Evolutionary conservation across 1,139 yeast genomes (phyloP).

Genomic region (Eremothecium gossypii): DNA sequence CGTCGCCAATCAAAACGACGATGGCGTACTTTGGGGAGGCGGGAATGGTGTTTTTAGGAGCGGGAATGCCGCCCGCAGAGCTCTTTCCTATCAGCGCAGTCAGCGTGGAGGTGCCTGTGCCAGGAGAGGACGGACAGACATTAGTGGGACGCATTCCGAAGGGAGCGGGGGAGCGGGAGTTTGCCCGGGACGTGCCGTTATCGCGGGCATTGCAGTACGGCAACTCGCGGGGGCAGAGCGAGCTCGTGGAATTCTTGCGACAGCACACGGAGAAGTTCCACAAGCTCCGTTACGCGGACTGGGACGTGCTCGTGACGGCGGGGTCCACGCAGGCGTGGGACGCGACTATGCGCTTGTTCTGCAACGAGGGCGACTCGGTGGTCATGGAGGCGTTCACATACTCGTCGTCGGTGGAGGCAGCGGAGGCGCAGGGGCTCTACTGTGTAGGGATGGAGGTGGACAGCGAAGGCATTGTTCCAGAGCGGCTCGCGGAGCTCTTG

Average conservation of each 20-base stretch:
- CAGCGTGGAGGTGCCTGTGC: constrained; percentile 33
- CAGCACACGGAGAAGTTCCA: constrained; percentile 73
- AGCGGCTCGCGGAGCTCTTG: constrained; percentile 52
- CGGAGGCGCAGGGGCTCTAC: constrained; percentile 60
- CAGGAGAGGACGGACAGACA: background rate
- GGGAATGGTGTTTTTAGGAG: constrained; percentile 68
- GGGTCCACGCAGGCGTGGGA: constrained; percentile 94
- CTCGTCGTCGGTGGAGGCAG: constrained; percentile 77
- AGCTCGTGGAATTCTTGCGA: constrained; percentile 53
- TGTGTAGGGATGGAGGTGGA: constrained; percentile 75
- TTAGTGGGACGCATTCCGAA: constrained; percentile 10
- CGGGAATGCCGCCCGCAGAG: constrained; percentile 74
- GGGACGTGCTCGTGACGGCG: constrained; percentile 54
- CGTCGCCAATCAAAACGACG: constrained; percentile 64
- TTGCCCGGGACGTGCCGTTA: constrained; percentile 53
- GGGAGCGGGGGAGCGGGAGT: constrained; percentile 30
- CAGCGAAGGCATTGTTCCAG: constrained; percentile 69
- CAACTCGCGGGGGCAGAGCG: constrained; percentile 67
- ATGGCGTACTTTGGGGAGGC: constrained; percentile 60
- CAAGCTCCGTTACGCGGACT: constrained; percentile 51
- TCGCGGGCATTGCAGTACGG: constrained; percentile 91
- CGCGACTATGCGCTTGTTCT: constrained; percentile 69
- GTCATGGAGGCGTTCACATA: constrained; percentile 79
- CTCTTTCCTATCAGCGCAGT: constrained; percentile 70
- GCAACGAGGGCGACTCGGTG: constrained; percentile 67